phyloP scores from a whole-genome alignment of 495 filamentous ascomycete species.

The Lophiostoma macrostomum region DNA sequence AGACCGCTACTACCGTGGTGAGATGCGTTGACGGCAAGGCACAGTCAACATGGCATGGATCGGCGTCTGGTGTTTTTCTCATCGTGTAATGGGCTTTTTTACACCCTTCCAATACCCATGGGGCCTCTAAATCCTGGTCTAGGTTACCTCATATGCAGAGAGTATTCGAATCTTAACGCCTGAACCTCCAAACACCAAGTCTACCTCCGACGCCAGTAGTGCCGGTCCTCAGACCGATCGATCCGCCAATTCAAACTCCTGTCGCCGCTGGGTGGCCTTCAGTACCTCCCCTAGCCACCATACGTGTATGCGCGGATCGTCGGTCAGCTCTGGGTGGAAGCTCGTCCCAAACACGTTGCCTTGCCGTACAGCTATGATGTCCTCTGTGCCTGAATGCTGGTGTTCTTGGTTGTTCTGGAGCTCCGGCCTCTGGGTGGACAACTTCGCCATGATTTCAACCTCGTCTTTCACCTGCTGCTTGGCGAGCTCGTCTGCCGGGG shows the following conservation, averaged over 20 bases:
- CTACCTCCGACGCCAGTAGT: too few relatives aligned
- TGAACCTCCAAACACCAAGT: not conserved
- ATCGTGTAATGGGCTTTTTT: not conserved
- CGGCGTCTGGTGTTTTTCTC: constrained; percentile 9
- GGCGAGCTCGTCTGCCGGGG: constrained; percentile 30
- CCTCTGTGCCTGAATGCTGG: constrained; percentile 51
- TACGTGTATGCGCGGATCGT: constrained; percentile 80
- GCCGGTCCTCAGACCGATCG: constrained; percentile 11
- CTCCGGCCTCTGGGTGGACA: constrained; percentile 45
- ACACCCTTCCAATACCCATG: constrained; percentile 2
- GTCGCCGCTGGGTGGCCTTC: constrained; percentile 29
- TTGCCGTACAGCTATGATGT: constrained; percentile 87
- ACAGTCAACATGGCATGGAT: constrained; percentile 1
- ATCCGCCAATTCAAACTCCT: constrained; percentile 19
- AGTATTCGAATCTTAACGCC: not conserved
- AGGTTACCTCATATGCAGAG: not conserved
- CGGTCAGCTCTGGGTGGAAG: constrained; percentile 94
- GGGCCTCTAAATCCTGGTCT: not conserved
- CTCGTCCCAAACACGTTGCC: constrained; percentile 95
- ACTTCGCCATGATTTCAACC: constrained; percentile 59
- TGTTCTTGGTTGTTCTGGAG: constrained; percentile 18
- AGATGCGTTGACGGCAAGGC: not conserved
- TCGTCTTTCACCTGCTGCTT: constrained; percentile 31
- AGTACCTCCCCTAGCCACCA: constrained; percentile 87
- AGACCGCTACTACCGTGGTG: not conserved